Evolutionary conservation across 2,329 filamentous ascomycete species (phyloP), one percentile per base, ranked within the genome.

Genomic region (Pseudofabraea citricarpa): DNA sequence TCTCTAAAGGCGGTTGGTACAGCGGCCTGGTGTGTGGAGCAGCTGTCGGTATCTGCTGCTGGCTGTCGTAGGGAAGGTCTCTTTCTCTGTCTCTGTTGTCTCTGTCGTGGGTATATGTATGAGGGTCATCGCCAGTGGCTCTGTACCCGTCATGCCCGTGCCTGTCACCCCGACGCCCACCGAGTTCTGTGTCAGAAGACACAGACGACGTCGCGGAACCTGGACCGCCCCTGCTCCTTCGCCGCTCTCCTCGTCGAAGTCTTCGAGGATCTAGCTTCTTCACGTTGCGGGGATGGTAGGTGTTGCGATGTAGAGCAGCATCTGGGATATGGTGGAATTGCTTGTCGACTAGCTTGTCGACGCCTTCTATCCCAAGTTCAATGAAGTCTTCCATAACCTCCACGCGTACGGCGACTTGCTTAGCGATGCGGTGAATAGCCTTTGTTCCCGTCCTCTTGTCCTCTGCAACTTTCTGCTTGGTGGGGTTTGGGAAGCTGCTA

Each of bases 301-400:
- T 50, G 3, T 49, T 18, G 18, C 19, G 33, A 13, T 52, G 36
- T 2, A 58, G 45, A 13, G 44, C 47, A 21, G 50, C 48, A 26
- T 56, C 43, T 3, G 55, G 56, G 5, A 57, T 10, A 36, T 42
- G 51, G 23, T 57, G 15, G 23, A 53, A 55, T 26, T 53, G 45
- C 23, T 52, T 53, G 44, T 55, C 51, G 24, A 55, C 45, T 12
- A 53, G 16, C 29, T 53, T 50, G 26, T 53, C 49, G 3, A 43
- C 43, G 9, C 44, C 48, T 16, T 46, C 41, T 9, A 53, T 37
- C 7, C 50, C 50, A 5, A 52, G 41, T 26, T 40, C 49, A 5
- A 51, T 26, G 32, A 51, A 51, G 23, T 43, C 35, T 1, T 22
- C 35, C 35, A 37, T 37, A 15, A 6, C 27, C 16, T 31, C 9